phyloP scores from a whole-genome alignment of 2,329 filamentous ascomycete species.

The Alternaria gansuensis region DNA sequence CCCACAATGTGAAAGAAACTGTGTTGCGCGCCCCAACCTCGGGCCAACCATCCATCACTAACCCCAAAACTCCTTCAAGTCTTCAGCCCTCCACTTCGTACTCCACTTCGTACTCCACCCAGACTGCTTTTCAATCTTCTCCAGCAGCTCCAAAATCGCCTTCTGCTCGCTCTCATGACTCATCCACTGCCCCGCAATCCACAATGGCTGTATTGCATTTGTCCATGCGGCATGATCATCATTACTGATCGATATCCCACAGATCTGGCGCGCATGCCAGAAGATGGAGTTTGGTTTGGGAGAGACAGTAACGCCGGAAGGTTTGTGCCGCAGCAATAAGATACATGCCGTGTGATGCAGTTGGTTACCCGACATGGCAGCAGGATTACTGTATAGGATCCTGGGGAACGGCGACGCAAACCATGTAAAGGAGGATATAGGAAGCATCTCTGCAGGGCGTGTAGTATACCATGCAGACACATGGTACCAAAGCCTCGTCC shows the following conservation, averaged over 20 bases:
- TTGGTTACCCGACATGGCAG: slow-evolving; percentile 30
- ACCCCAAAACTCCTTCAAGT: slow-evolving; percentile 63
- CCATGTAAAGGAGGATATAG: slow-evolving; percentile 15
- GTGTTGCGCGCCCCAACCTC: too few relatives aligned
- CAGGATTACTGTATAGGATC: slow-evolving; percentile 27
- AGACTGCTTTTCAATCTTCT: slow-evolving; percentile 61
- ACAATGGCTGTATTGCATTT: slow-evolving; percentile 59
- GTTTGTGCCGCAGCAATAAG: slow-evolving; percentile 33
- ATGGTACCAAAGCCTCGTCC: slow-evolving; percentile 45
- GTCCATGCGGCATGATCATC: slow-evolving; percentile 58
- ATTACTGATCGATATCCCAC: slow-evolving; percentile 58
- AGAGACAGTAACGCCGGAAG: slow-evolving; percentile 30
- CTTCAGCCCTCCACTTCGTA: slow-evolving; percentile 63
- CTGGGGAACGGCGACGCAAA: slow-evolving; percentile 23
- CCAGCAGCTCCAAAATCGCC: slow-evolving; percentile 60
- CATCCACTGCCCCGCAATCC: slow-evolving; percentile 60
- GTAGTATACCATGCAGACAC: slow-evolving; percentile 46
- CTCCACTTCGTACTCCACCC: slow-evolving; percentile 65
- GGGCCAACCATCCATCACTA: neutral
- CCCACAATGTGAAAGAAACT: too few relatives aligned
- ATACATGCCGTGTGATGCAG: slow-evolving; percentile 30
- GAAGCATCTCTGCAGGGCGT: slow-evolving; percentile 36
- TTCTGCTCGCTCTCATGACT: slow-evolving; percentile 56
- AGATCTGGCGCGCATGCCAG: slow-evolving; percentile 60
- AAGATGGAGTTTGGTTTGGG: slow-evolving; percentile 49